These are phyloP conservation scores for Fusarium guadeloupense DNA, from an alignment of 2,329 filamentous ascomycete species.

Conservation along the genomic window DNA sequence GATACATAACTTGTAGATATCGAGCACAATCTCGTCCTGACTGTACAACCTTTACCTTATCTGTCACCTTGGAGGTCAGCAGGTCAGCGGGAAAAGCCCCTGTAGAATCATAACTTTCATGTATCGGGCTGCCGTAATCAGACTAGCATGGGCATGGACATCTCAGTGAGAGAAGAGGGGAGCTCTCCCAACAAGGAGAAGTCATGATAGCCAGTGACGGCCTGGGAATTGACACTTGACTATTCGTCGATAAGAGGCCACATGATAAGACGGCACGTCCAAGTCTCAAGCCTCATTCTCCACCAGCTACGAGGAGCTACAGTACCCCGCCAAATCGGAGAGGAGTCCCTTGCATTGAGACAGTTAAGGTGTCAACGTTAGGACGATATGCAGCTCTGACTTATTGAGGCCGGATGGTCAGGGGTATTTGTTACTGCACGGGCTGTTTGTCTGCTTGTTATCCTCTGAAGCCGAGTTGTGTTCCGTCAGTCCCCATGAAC, in stretches of 20 bases:
- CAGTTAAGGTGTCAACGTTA: background rate
- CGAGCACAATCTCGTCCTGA: constrained; percentile 16
- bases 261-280: constrained; percentile 38
- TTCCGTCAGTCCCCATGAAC: background rate
- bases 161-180: constrained; percentile 11
- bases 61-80: constrained; percentile 29
- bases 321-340: constrained; percentile 43
- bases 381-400: background rate
- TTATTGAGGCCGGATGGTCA: background rate
- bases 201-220: constrained; percentile 33
- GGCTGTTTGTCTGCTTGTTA: background rate
- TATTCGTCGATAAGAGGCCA: constrained; percentile 41
- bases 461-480: background rate
- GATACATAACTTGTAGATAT: constrained; percentile 33
- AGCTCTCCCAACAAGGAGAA: constrained; percentile 35
- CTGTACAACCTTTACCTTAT: constrained; percentile 25
- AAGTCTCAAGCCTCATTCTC: constrained; percentile 36
- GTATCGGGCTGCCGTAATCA: constrained; percentile 32
- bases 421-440: background rate
- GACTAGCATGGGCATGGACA: constrained; percentile 13
- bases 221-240: constrained; percentile 24
- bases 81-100: constrained; percentile 25
- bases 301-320: constrained; percentile 38
- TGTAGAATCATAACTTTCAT: constrained; percentile 34
- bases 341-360: constrained; percentile 35